Percentiles rank a stretch among this genome's conserved stretches.
Evolutionary conservation across 805 yeast species (phyloP).

Genomic region (Suhomyces faveliae): DNA sequence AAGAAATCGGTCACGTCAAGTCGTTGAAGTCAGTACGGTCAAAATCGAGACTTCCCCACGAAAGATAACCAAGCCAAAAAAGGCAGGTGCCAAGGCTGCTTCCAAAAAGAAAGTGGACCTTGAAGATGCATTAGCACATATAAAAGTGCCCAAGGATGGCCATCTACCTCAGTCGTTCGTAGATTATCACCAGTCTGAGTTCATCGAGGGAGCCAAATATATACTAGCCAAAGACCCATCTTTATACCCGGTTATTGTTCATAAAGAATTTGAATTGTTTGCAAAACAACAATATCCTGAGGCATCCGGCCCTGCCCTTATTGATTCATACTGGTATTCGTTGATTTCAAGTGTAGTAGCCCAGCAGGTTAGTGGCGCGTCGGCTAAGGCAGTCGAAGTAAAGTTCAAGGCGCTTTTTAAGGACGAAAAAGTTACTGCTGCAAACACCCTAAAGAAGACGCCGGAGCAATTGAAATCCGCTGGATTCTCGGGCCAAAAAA

Average conservation of each 20-base stretch:
- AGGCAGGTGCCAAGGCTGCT: neutral
- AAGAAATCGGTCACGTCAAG: neutral
- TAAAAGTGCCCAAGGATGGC: conserved; percentile 7
- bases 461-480: conserved; percentile 53
- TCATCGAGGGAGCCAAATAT: conserved; percentile 31
- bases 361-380: conserved; percentile 78
- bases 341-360: conserved; percentile 49
- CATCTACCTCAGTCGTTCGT: conserved; percentile 28
- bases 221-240: conserved; percentile 31
- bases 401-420: conserved; percentile 41
- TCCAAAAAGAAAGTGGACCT: conserved; percentile 6
- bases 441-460: conserved; percentile 37
- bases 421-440: conserved; percentile 51
- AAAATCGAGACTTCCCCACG: neutral
- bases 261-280: conserved; percentile 27
- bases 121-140: conserved; percentile 11
- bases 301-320: conserved; percentile 15
- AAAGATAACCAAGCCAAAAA: conserved; percentile 1
- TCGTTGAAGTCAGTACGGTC: neutral
- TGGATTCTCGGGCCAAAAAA: conserved; percentile 72
- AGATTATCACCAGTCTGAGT: conserved; percentile 31
- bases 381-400: conserved; percentile 64
- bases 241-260: conserved; percentile 32
- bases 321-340: conserved; percentile 35
- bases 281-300: conserved; percentile 4